Base-by-base conservation (phyloP, 208 protist species). In the Leishmania martiniquensis region DNA sequence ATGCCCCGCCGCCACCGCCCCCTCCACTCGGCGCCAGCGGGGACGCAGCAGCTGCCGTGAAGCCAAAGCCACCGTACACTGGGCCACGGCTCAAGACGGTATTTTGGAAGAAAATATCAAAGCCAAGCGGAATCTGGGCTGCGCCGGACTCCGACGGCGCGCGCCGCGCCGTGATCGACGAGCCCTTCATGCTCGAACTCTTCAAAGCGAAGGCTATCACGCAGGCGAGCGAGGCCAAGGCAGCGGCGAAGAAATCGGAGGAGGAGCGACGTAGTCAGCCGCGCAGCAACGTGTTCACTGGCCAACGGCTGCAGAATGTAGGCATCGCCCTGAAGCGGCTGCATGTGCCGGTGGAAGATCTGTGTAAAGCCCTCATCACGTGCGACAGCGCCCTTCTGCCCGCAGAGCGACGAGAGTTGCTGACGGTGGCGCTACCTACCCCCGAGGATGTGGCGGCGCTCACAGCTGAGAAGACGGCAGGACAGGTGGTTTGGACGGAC, bases 31-130 rank as follows among this genome's bases (percentile, higher is more conserved):
- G 86, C 44, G 63, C 65, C 22, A 54, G 29, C 37, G 71, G 70
- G 29, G 25, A 17, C 20, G 72, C 54, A 57, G 66, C 75, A 25
- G 42, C 67, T 17, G 45, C 75, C 25, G 81, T 45, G 22, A 78
- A 80, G 60, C 66, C 77, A 7, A 78, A 81, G 54, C 62, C 84
- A 15, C 69, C 39, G 42, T 80, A 81, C 69, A 80, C 65, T 17
- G 92, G 87, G 4, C 90, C 92, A 0, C 88, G 88, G 49, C 70
- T 96, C 51, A 96, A 96, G 75, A 89, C 90, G 4, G 81, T 96
- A 72, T 96, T 96, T 67, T 96, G 92, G 92, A 94, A 93, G 74
- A 94, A 94, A 69, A 62, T 94, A 4, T 57, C 84, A 0, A 86
- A 87, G 63, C 62, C 88, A 51, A 89, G 85, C 54, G 92, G 92